phyloP scores from a whole-genome alignment of 768 basidiomycete species.

The Pulveroboletus sp. region DNA sequence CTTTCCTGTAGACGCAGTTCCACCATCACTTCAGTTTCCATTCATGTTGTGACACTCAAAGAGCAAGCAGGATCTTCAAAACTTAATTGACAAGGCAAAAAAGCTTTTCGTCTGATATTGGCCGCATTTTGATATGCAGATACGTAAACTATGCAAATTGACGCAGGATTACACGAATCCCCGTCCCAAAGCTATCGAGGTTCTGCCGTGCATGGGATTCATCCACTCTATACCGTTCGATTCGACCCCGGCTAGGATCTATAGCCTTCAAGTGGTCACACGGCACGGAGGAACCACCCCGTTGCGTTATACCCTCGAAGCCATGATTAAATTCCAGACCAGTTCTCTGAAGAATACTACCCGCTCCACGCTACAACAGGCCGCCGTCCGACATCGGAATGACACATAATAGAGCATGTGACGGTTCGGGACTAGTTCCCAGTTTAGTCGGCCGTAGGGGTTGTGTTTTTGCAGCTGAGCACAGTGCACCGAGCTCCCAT shows the following conservation, averaged over 20 bases:
- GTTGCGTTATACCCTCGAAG: not conserved
- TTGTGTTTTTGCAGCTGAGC: not conserved
- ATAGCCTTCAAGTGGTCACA: not conserved
- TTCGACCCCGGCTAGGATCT: conserved; percentile 6
- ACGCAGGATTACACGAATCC: not conserved
- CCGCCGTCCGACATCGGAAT: not conserved
- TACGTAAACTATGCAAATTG: not conserved
- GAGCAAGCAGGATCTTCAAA: not conserved
- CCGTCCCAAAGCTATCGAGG: not conserved
- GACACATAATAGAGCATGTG: conserved; percentile 1
- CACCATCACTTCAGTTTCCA: not conserved
- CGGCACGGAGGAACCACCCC: not conserved
- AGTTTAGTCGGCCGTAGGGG: not conserved
- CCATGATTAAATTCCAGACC: conserved; percentile 1
- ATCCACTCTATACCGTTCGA: not conserved
- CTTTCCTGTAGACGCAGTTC: conserved; percentile 9
- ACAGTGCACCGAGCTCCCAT: too few relatives aligned
- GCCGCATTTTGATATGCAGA: not conserved
- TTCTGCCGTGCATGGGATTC: conserved; percentile 11
- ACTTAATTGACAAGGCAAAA: not conserved
- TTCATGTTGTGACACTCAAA: not conserved
- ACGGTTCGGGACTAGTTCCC: not conserved
- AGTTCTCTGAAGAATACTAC: not conserved
- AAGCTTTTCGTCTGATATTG: not conserved
- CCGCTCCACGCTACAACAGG: not conserved